These are phyloP conservation scores for Kalanchoe fedtschenkoi DNA, from an alignment of 164 flowering plant genomes.

Conservation along the genomic window DNA sequence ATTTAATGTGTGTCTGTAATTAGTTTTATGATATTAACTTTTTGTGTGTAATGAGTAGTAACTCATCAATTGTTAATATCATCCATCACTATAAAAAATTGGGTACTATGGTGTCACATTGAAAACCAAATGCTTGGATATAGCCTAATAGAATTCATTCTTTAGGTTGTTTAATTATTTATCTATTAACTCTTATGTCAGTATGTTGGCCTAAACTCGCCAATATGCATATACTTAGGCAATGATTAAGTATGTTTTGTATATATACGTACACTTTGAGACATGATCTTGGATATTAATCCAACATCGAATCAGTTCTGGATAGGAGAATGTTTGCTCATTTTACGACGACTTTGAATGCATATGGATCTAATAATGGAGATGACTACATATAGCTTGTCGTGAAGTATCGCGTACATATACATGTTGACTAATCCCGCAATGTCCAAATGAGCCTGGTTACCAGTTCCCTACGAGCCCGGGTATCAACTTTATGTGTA, in stretches of 20 bases:
- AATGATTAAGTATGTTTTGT: not conserved
- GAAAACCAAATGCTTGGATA: no score
- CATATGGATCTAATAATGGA: not conserved
- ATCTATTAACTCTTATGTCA: not conserved
- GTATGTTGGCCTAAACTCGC: not conserved
- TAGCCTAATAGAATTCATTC: constrained; percentile 1
- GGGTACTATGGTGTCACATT: no score
- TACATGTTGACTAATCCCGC: not conserved
- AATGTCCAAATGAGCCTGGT: not conserved
- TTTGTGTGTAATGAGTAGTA: no score
- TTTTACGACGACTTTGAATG: not conserved
- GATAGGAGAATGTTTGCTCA: not conserved
- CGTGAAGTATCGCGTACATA: not conserved
- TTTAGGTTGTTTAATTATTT: not conserved
- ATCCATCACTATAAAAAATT: no score
- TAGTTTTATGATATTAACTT: no score
- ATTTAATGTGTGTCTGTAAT: no score
- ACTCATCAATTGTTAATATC: no score
- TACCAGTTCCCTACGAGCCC: not conserved
- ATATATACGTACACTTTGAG: not conserved
- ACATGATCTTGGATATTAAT: not conserved
- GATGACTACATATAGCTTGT: not conserved
- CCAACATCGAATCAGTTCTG: not conserved
- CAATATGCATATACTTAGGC: not conserved
- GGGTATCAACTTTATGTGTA: not conserved